Base-by-base conservation (phyloP, 306 rosid genomes). In the Vigna radiata region DNA sequence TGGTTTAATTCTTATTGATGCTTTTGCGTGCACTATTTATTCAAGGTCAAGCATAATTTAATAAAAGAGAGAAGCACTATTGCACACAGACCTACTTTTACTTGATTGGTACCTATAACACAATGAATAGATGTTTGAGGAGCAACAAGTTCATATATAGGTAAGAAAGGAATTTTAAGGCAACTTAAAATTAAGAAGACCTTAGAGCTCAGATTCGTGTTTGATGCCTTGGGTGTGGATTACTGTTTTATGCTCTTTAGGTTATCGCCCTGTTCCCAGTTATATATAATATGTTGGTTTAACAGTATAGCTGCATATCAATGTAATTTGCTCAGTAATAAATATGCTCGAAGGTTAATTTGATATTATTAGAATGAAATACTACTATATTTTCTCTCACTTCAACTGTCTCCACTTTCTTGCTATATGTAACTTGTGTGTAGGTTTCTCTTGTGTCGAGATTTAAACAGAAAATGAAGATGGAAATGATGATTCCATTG, bases 1-100 rank as follows among this genome's bases (percentile, higher is more conserved):
- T 76, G 72, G 74, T 44, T 82, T 46, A 60, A 48, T 36, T 53
- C 53, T 68, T 37, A 73, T 69, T 77, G 36, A 54, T 72, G 71
- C 70, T 52, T 25, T 75, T 61, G 37, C 44, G 37, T 31, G 18
- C 39, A 12, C 33, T 2, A 43, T 77, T 67, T 47, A 75, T 55
- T 33, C 2, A 18, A 41, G 18, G 56, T 76, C 25, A 17, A 68
- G 43, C 61, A 14, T 27, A 25, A 8, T 29, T 3, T 65, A 54
- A 27, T 64, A 15, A 47, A 39, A 68, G 23, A 52, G 43, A 33
- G 47, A 72, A 23, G 66, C 60, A 50, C 36, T 33, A 4, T 15
- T 1, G 19, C 33, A 15, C 19, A 63, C 33, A 70, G 71, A 50
- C 21, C 37, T 36, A 17, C 64, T 46, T 62, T 47, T 56, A 39